phyloP scores from a whole-genome alignment of 2,329 filamentous ascomycete species.

The Gremmenia infestans region DNA sequence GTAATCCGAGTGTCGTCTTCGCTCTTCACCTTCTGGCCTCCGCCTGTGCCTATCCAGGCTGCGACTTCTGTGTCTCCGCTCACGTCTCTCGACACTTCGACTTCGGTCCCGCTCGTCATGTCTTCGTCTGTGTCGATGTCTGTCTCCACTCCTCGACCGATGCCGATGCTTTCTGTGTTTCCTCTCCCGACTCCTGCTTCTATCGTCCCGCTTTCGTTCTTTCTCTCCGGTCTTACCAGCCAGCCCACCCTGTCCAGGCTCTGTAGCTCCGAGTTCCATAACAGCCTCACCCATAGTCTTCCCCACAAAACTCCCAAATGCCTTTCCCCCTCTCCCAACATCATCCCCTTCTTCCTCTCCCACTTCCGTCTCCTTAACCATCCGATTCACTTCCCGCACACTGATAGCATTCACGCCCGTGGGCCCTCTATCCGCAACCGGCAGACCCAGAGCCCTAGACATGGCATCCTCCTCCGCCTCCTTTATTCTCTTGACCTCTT shows the following conservation, averaged over 20 bases:
- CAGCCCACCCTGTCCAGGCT: constrained; percentile 19
- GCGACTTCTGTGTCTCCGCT: constrained; percentile 24
- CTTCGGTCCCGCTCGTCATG: constrained; percentile 24
- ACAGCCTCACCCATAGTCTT: constrained; percentile 18
- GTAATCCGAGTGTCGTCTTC: constrained; percentile 10
- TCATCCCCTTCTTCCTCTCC: constrained; percentile 34
- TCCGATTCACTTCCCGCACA: constrained; percentile 53
- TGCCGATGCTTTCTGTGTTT: constrained; percentile 29
- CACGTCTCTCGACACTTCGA: constrained; percentile 23
- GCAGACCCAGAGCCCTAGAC: constrained; percentile 74
- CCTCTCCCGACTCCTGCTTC: constrained; percentile 28
- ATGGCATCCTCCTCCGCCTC: constrained; percentile 92
- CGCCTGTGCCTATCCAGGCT: constrained; percentile 28
- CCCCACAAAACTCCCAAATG: constrained; percentile 31
- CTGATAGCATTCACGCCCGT: constrained; percentile 66
- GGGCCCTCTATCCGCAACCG: constrained; percentile 51
- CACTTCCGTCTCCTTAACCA: constrained; percentile 42
- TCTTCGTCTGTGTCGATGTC: constrained; percentile 19
- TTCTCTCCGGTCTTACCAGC: constrained; percentile 11
- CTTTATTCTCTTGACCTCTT: constrained; percentile 78
- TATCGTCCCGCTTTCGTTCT: constrained; percentile 22
- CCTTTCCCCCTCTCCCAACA: constrained; percentile 22
- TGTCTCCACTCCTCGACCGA: constrained; percentile 27
- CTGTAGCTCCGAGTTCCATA: constrained; percentile 3
- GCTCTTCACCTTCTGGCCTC: constrained; percentile 23